A percentile compares a stretch with the other conserved stretches of the same genome.
These are phyloP conservation scores for Apiospora malaysiana DNA, from an alignment of 2,329 filamentous ascomycete genomes.

Conservation along the genomic window DNA sequence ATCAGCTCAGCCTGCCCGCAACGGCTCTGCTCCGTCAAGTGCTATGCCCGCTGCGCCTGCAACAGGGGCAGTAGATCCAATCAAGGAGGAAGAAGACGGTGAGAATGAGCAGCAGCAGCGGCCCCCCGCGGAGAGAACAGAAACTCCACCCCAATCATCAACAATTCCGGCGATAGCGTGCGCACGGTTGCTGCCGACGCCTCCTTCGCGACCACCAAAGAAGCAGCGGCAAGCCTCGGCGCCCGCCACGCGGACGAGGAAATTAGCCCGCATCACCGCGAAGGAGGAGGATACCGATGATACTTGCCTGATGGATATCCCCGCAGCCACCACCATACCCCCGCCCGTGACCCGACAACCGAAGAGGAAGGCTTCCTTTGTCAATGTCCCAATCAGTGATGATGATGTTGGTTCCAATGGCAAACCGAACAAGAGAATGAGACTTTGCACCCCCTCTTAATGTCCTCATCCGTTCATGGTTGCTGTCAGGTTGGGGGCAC, in stretches of 20 bases:
- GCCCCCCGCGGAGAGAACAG: not conserved
- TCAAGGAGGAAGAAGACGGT: not conserved
- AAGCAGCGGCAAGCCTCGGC: not conserved
- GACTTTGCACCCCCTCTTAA: not conserved
- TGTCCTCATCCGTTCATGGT: not conserved
- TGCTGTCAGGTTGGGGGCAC: too few relatives aligned
- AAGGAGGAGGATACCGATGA: not conserved
- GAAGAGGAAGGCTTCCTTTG: not conserved
- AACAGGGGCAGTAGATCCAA: not conserved
- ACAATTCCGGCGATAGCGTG: not conserved
- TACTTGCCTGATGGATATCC: not conserved
- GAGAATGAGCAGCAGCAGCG: not conserved
- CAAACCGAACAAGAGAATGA: not conserved
- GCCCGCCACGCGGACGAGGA: not conserved
- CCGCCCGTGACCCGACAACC: not conserved
- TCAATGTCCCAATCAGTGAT: not conserved
- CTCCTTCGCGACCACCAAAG: not conserved
- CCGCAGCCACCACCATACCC: not conserved
- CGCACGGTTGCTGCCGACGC: not conserved
- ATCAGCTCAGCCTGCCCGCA: not conserved
- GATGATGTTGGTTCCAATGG: too few relatives aligned
- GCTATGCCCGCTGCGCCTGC: not conserved
- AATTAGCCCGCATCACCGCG: not conserved
- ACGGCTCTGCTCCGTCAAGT: not conserved
- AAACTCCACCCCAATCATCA: not conserved